A percentile compares a stretch with the other conserved stretches of the same genome.
These are phyloP conservation scores for Aureobasidium leucospermi DNA, from an alignment of 2,329 filamentous ascomycete species.

Conservation along the genomic window DNA sequence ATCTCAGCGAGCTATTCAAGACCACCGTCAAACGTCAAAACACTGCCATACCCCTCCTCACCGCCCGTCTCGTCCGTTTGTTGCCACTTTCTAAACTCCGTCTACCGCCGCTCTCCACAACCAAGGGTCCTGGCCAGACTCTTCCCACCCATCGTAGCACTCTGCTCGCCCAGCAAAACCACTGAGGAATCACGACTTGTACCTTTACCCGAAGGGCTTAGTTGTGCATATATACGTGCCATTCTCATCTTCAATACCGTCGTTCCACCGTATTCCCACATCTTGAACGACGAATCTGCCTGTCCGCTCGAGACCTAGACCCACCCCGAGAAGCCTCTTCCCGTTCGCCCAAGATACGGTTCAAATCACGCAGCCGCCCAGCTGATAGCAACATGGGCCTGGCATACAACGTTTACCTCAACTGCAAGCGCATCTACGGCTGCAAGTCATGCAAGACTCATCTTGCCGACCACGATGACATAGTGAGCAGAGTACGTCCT, in stretches of 20 bases:
- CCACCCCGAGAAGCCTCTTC: not conserved
- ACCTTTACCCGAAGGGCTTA: not conserved
- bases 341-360: constrained; percentile 11
- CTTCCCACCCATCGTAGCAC: not conserved
- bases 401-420: constrained; percentile 21
- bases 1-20: not conserved
- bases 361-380: constrained; percentile 11
- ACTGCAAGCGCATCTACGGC: constrained; percentile 19
- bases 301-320: not conserved
- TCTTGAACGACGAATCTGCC: not conserved
- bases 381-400: constrained; percentile 18
- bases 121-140: not conserved
- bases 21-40: not conserved
- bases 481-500: constrained; percentile 73
- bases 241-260: not conserved
- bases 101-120: not conserved
- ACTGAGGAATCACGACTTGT: not conserved
- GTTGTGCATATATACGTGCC: not conserved
- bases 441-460: constrained; percentile 88
- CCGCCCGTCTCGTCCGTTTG: not conserved
- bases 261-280: not conserved
- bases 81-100: constrained; percentile 6
- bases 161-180: not conserved
- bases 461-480: constrained; percentile 89
- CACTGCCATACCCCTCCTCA: not conserved